These are phyloP conservation scores for Nothomitra cinnamomea DNA, from an alignment of 2,329 filamentous ascomycete genomes.

Conservation along the genomic window DNA sequence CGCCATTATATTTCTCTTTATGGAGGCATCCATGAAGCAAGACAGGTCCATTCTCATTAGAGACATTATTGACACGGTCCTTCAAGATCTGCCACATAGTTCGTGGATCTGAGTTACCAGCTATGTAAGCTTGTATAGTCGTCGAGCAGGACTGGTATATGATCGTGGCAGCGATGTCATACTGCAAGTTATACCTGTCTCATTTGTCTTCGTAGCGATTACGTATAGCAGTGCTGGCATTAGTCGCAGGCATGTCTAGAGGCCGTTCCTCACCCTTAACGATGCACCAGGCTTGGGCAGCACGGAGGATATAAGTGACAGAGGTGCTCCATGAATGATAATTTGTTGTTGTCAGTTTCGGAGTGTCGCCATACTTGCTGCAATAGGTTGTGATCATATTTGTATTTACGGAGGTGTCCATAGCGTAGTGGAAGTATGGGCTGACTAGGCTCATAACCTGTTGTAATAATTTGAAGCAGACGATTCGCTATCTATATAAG, in stretches of 20 bases:
- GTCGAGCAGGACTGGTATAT: not conserved
- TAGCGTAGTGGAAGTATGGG: too few species aligned
- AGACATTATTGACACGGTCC: not conserved
- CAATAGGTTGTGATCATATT: too few species aligned
- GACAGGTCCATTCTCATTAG: not conserved
- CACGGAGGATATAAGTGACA: not conserved
- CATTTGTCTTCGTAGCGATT: not conserved
- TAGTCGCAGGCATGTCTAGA: not conserved
- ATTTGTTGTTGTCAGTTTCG: too few species aligned
- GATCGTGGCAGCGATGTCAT: not conserved
- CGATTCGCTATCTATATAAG: too few species aligned
- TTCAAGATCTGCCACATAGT: too few species aligned
- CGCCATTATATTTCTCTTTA: not conserved
- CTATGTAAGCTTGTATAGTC: not conserved
- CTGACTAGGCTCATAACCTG: too few species aligned
- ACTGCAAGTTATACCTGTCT: not conserved
- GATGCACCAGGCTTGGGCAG: not conserved
- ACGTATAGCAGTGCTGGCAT: not conserved
- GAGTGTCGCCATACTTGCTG: too few species aligned
- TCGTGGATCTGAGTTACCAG: not conserved
- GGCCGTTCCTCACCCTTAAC: not conserved
- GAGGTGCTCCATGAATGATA: too few species aligned
- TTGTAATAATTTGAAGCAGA: too few species aligned
- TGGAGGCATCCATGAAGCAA: not conserved
- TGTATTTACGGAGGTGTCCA: too few species aligned